Evolutionary conservation across 1,284 basidiomycete species (phyloP).

Genomic region (Rugosomyces carneus): DNA sequence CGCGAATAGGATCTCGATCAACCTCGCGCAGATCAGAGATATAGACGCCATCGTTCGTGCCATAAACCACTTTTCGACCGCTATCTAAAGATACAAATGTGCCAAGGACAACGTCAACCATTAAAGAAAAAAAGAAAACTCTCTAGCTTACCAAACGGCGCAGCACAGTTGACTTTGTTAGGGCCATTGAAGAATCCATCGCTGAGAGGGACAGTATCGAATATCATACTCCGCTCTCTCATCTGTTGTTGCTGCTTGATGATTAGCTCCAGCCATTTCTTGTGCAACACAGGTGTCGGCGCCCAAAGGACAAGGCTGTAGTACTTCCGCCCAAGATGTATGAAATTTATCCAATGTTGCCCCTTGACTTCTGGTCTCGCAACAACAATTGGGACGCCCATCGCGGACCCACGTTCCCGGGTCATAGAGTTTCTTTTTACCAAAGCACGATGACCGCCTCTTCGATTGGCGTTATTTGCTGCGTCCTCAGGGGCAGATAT

Average conservation of each 20-base stretch:
- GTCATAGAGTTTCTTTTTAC: slow-evolving; percentile 50
- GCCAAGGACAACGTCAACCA: slow-evolving; percentile 1
- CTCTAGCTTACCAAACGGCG: slow-evolving; percentile 78
- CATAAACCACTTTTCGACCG: slow-evolving; percentile 89
- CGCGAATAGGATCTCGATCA: slow-evolving; percentile 82
- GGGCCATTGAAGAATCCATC: slow-evolving; percentile 83
- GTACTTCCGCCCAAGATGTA: slow-evolving; percentile 89
- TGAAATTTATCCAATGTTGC: slow-evolving; percentile 89
- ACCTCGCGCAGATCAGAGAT: slow-evolving; percentile 80
- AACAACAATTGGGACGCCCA: slow-evolving; percentile 34
- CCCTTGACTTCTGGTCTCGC: slow-evolving; percentile 73
- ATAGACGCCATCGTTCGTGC: slow-evolving; percentile 96
- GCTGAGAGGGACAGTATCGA: slow-evolving; percentile 81
- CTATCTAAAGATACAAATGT: slow-evolving; percentile 45
- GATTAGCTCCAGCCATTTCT: slow-evolving; percentile 95
- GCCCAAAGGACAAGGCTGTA: slow-evolving; percentile 95
- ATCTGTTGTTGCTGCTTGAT: slow-evolving; percentile 84
- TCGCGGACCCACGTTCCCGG: slow-evolving; percentile 29
- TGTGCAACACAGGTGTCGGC: slow-evolving; percentile 77
- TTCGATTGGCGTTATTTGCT: slow-evolving; percentile 24
- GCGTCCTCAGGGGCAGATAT: slow-evolving; percentile 79
- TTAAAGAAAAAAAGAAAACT: background rate
- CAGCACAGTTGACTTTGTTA: slow-evolving; percentile 90
- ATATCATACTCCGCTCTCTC: slow-evolving; percentile 81
- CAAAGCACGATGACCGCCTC: slow-evolving; percentile 32